These are phyloP conservation scores for Chaetomium globosum DNA, from an alignment of 2,329 filamentous ascomycete genomes.

Conservation along the genomic window DNA sequence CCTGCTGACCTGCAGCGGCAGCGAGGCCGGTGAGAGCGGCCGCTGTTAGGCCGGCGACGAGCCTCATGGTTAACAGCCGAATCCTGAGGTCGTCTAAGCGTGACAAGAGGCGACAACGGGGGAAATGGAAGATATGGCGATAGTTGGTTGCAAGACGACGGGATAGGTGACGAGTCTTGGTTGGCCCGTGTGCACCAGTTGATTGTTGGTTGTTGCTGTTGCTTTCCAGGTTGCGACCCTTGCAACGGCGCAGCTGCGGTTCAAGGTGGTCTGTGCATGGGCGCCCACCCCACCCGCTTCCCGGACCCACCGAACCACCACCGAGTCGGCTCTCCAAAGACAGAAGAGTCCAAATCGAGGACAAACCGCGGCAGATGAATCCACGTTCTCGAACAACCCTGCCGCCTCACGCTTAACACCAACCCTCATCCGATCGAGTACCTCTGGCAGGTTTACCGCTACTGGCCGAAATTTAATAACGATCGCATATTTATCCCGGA, in stretches of 20 bases:
- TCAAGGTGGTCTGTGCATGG: conserved; percentile 2
- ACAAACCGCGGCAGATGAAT: conserved; percentile 15
- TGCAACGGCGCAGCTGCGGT: conserved; percentile 5
- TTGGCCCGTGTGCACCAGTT: not conserved
- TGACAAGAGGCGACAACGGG: not conserved
- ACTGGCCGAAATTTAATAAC: not conserved
- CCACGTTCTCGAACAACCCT: conserved; percentile 4
- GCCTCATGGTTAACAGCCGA: conserved; percentile 38
- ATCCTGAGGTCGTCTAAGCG: not conserved
- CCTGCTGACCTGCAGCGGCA: conserved; percentile 40
- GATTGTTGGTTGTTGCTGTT: not conserved
- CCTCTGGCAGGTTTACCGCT: not conserved
- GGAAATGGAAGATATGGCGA: not conserved
- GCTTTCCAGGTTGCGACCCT: conserved; percentile 2
- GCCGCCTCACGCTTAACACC: conserved; percentile 2
- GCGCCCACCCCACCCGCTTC: not conserved
- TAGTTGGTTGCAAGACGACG: not conserved
- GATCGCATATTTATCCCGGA: not conserved
- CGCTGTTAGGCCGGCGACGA: conserved; percentile 39
- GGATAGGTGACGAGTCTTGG: not conserved
- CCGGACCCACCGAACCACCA: not conserved
- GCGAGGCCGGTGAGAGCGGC: conserved; percentile 41
- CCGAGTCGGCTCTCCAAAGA: not conserved
- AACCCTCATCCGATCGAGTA: not conserved
- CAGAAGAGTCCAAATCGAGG: not conserved